Evolutionary conservation across 805 yeast species (phyloP).

Genomic region (Sugiyamaella mastotermitis): DNA sequence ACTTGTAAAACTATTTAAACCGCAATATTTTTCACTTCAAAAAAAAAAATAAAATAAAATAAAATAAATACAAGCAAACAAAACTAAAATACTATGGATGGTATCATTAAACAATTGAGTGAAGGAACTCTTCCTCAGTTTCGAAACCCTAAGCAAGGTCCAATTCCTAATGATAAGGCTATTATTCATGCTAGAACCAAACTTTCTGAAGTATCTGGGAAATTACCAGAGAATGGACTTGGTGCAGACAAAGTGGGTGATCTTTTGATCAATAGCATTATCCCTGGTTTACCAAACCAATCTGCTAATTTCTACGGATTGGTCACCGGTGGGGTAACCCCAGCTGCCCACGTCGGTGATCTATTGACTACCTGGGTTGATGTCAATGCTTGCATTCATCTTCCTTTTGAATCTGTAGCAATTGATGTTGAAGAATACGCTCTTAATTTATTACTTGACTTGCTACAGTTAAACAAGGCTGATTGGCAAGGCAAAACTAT

Average conservation of each 20-base stretch:
- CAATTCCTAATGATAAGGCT: not conserved
- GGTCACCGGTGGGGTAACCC: slow-evolving; percentile 23
- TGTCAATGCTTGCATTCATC: slow-evolving; percentile 13
- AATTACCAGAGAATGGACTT: slow-evolving; percentile 1
- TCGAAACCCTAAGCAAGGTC: not conserved
- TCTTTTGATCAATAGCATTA: slow-evolving; percentile 7
- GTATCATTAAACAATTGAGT: too few relatives aligned
- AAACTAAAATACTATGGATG: too few relatives aligned
- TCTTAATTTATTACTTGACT: slow-evolving; percentile 14
- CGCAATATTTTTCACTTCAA: too few relatives aligned
- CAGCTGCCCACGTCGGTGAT: slow-evolving; percentile 23
- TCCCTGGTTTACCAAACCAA: slow-evolving; percentile 19
- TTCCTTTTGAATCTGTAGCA: slow-evolving; percentile 13
- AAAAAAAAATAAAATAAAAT: too few relatives aligned
- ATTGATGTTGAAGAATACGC: slow-evolving; percentile 13
- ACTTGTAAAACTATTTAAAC: too few relatives aligned
- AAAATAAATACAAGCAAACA: too few relatives aligned
- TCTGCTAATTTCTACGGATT: slow-evolving; percentile 19
- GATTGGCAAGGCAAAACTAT: slow-evolving; percentile 15
- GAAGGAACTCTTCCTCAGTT: too few relatives aligned
- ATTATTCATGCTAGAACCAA: not conserved
- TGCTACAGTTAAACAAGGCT: slow-evolving; percentile 12
- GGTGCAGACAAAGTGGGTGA: slow-evolving; percentile 2
- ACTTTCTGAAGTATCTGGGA: not conserved
- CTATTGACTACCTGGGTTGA: slow-evolving; percentile 16